Evolutionary conservation across 495 filamentous ascomycete genomes (phyloP), one percentile per base, ranked within the genome.

Genomic region (Durotheca rogersii): DNA sequence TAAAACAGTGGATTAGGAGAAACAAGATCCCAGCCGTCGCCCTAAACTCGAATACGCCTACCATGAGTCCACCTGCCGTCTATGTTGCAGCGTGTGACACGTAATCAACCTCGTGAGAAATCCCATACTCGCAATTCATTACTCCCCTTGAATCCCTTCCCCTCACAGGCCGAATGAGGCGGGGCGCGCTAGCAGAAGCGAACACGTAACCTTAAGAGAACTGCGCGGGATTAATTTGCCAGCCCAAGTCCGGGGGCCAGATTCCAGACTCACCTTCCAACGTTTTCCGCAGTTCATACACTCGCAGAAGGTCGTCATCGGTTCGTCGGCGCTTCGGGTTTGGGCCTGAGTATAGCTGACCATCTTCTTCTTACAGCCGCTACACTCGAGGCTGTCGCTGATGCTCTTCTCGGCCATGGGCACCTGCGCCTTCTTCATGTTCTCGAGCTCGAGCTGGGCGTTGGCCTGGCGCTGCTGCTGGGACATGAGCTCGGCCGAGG

Each of bases 311-410:
- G 86, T 89, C 43, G 86, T 90, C 86, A 90, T 88, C 60, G 86
- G 86, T 64, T 90, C 93, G 79, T 98, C 93, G 35, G 93, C 93
- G 70, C 82, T 86, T 55, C 94, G 83, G 4, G 93, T 97, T 74
- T 97, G 94, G 19, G 94, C 93, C 71, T 96, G 93, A 23, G 81
- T 90, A 67, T 98, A 98, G 56, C 83, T 86, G 61, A 98, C 93
- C 75, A 88, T 93, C 74, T 87, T 90, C 77, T 95, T 80, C 31
- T 83, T 82, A 67, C 93, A 97, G 72, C 88, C 88, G 48, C 89
- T 81, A 70, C 93, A 98, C 70, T 86, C 84, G 53, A 97, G 76
- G 31, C 80, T 84, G 50, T 87, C 88, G 62, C 84, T 90, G 69
- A 96, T 89, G 62, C 82, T 88, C 70, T 87, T 90, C 66, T 95